phyloP scores from a whole-genome alignment of 257 asterid genomes.

The Galeopsis tetrahit region DNA sequence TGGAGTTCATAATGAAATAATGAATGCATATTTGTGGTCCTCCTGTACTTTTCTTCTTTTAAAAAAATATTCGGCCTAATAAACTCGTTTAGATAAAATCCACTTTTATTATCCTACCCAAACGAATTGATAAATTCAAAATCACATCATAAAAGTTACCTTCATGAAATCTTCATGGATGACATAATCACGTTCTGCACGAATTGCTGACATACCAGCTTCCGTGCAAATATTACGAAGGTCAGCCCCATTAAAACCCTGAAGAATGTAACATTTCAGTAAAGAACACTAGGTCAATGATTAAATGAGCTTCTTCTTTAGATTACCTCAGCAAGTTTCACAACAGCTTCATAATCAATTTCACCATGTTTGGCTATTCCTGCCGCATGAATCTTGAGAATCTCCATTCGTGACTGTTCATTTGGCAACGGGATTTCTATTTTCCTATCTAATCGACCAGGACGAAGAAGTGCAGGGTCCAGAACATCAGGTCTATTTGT shows the following conservation, averaged over 20 bases:
- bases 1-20: neutral
- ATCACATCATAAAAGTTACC: slow-evolving; percentile 43
- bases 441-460: slow-evolving; percentile 94
- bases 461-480: slow-evolving; percentile 98
- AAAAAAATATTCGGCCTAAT: neutral
- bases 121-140: neutral
- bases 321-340: slow-evolving; percentile 93
- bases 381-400: slow-evolving; percentile 90
- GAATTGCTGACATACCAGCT: slow-evolving; percentile 95
- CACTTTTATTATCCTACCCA: neutral
- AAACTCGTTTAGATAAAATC: neutral
- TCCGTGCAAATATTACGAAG: slow-evolving; percentile 96
- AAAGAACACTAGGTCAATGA: neutral
- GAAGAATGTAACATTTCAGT: slow-evolving; percentile 28
- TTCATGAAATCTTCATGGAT: slow-evolving; percentile 99
- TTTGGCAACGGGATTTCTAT: slow-evolving; percentile 95
- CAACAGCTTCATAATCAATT: slow-evolving; percentile 93
- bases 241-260: slow-evolving; percentile 98
- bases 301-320: slow-evolving; percentile 17
- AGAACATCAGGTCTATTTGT: slow-evolving; percentile 94
- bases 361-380: slow-evolving; percentile 98
- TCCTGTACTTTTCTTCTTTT: neutral
- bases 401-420: slow-evolving; percentile 93
- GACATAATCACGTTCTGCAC: slow-evolving; percentile 95
- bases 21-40: neutral